phyloP scores from a whole-genome alignment of 495 filamentous ascomycete genomes.

The Penicillium daleae region DNA sequence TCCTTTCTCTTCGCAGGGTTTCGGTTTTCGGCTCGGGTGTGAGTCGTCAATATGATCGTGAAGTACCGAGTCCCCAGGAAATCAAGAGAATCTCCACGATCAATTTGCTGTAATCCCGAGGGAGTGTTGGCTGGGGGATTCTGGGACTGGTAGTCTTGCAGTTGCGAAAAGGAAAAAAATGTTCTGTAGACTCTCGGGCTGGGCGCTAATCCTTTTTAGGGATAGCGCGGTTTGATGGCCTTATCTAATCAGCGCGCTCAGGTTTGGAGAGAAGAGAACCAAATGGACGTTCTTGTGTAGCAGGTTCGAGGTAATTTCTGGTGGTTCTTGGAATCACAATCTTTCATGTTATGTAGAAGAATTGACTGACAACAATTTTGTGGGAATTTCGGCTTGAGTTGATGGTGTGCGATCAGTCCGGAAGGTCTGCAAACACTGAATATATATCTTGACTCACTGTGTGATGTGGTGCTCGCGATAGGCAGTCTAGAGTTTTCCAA shows the following conservation, averaged over 20 bases:
- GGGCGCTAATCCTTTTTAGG: constrained; percentile 42
- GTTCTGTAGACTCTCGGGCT: constrained; percentile 45
- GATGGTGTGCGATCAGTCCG: too few relatives aligned
- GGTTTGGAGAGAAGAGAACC: too few relatives aligned
- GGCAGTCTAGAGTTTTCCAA: too few relatives aligned
- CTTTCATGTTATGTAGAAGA: too few relatives aligned
- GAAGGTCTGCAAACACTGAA: too few relatives aligned
- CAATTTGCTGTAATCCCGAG: constrained; percentile 30
- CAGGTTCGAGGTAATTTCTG: neutral
- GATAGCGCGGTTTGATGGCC: constrained; percentile 28
- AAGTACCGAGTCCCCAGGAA: constrained; percentile 4
- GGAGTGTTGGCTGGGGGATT: constrained; percentile 33
- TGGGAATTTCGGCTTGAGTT: too few relatives aligned
- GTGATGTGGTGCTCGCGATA: too few relatives aligned
- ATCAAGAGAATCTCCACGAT: constrained; percentile 16
- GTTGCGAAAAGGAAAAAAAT: constrained; percentile 52
- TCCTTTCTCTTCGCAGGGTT: constrained; percentile 1
- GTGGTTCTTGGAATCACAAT: neutral
- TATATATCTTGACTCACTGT: too few relatives aligned
- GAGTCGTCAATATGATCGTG: neutral
- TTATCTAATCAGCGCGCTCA: constrained; percentile 50
- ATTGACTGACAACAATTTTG: too few relatives aligned
- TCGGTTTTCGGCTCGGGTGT: constrained; percentile 12
- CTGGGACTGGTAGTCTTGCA: constrained; percentile 39
- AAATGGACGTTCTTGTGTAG: neutral